These are phyloP conservation scores for Globisporangium barbulae DNA, from an alignment of 352 stramenopile species.

Conservation along the genomic window DNA sequence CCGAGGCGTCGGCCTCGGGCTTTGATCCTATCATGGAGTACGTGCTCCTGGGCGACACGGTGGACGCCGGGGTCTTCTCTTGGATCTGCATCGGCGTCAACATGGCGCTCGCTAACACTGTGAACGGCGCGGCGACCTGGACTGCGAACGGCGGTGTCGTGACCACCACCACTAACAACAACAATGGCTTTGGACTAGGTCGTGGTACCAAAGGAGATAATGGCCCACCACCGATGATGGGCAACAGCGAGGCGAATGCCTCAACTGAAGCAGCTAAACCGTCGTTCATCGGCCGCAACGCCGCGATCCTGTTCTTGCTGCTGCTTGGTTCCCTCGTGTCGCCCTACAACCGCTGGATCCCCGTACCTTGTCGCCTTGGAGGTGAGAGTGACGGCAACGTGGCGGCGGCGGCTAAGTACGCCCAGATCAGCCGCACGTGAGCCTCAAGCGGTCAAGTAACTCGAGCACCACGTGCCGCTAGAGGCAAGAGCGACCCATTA, in stretches of 20 bases:
- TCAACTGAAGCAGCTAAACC: neutral
- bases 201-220: neutral
- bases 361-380: neutral
- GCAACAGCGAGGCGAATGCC: neutral
- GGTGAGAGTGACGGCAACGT: neutral
- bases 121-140: constrained; percentile 7
- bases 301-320: constrained; percentile 1
- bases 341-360: constrained; percentile 6
- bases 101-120: constrained; percentile 3
- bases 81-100: constrained; percentile 25
- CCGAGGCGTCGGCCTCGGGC: constrained; percentile 1
- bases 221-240: neutral
- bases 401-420: neutral
- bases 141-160: constrained; percentile 3
- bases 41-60: constrained; percentile 18
- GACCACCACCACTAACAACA: neutral
- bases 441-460: neutral
- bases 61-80: constrained; percentile 20
- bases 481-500: no score
- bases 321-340: neutral
- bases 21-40: constrained; percentile 14
- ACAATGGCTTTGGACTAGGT: neutral
- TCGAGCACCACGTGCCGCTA: no score
- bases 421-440: constrained; percentile 1
- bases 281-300: neutral